phyloP scores from a whole-genome alignment of 371 early-diverging fungal genomes.

The Fennellomyces sp. region DNA sequence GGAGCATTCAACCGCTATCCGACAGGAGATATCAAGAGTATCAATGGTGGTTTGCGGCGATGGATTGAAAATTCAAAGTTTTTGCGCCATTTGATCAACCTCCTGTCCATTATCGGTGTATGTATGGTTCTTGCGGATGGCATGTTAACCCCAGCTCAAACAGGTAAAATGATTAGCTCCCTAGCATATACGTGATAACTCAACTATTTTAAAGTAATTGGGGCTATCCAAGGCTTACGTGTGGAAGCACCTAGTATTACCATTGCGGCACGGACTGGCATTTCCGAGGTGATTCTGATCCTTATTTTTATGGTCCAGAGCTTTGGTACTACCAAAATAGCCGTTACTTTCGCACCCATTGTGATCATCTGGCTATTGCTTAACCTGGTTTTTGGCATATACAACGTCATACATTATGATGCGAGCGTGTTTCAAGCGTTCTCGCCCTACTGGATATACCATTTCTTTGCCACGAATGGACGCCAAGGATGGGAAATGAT shows the following conservation, averaged over 20 bases:
- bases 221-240: slow-evolving; percentile 27
- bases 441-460: slow-evolving; percentile 30
- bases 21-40: slow-evolving; percentile 15
- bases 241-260: slow-evolving; percentile 17
- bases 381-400: slow-evolving; percentile 46
- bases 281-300: slow-evolving; percentile 36
- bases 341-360: slow-evolving; percentile 49
- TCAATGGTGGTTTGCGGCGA: slow-evolving; percentile 17
- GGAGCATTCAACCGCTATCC: slow-evolving; percentile 14
- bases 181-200: neutral
- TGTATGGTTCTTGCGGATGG: slow-evolving; percentile 43
- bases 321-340: slow-evolving; percentile 50
- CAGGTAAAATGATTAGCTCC: slow-evolving; percentile 24
- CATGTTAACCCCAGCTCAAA: slow-evolving; percentile 43
- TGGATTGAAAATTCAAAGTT: slow-evolving; percentile 21
- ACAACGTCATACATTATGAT: slow-evolving; percentile 39
- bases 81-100: slow-evolving; percentile 19
- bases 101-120: slow-evolving; percentile 25
- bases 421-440: slow-evolving; percentile 26
- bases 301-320: slow-evolving; percentile 49
- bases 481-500: slow-evolving; percentile 30
- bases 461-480: slow-evolving; percentile 27
- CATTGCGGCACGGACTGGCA: slow-evolving; percentile 18
- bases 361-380: slow-evolving; percentile 50
- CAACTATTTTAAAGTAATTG: slow-evolving; percentile 6